Conservation (phyloP, 2,329 filamentous ascomycete genomes). For the Aspergillus texensis region DNA sequence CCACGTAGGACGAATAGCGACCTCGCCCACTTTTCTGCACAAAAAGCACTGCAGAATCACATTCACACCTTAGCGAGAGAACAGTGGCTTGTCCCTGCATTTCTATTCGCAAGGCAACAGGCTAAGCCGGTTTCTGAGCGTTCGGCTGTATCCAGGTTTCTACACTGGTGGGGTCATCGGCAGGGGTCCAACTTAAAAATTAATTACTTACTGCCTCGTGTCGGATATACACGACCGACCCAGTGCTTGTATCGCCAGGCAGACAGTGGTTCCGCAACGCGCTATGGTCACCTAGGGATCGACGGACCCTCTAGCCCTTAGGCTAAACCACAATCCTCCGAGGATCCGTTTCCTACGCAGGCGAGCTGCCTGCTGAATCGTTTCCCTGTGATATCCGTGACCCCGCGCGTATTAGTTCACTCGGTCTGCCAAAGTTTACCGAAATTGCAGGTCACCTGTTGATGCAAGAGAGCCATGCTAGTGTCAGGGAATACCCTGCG, state of each 20-base stretch:
- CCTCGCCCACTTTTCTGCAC: constrained; percentile 1
- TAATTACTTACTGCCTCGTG: neutral
- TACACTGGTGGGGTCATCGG: constrained; percentile 6
- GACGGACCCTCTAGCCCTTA: neutral
- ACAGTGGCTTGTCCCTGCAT: neutral
- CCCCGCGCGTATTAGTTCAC: neutral
- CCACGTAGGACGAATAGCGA: neutral
- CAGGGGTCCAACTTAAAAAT: constrained; percentile 12
- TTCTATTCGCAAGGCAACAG: constrained; percentile 9
- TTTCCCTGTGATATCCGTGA: neutral
- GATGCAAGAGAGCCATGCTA: neutral
- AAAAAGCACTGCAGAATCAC: neutral
- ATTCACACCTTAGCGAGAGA: neutral
- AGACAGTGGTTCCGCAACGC: neutral
- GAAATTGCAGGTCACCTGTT: neutral
- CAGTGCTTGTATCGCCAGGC: neutral
- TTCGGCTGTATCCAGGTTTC: neutral
- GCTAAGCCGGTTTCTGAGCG: neutral
- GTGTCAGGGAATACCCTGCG: neutral
- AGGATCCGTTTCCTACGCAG: neutral
- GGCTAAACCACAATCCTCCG: neutral
- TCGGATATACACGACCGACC: neutral
- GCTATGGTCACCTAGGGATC: constrained; percentile 3
- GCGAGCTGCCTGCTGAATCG: neutral
- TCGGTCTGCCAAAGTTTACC: neutral